Base-by-base conservation (phyloP, 441 rosid genomes). In the Erodium trifolium region DNA sequence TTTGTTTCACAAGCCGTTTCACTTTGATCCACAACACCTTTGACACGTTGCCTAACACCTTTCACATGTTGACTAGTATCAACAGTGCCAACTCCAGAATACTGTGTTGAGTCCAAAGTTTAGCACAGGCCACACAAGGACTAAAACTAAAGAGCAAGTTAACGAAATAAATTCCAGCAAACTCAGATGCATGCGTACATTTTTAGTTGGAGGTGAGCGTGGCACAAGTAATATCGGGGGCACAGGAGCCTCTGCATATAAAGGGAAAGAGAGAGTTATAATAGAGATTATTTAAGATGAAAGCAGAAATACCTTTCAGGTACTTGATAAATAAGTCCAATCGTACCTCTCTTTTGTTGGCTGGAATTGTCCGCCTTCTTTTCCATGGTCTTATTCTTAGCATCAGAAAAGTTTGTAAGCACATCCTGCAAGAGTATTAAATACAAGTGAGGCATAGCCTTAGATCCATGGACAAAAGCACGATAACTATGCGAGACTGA, bases 1-100 rank as follows among this genome's bases (percentile, higher is more conserved):
- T 80, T 82, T 74, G 79, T 66, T 78, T 94, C 97, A 77, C 99
- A 94, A 63, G 69, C 75, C 73, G 77, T 82, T 70, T 71, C 81
- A 77, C 71, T 79, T 72, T 80, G 88, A 75, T 82, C 87, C 71
- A 71, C 75, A 59, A 12, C 70, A 65, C 67, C 45, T 39, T 39
- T 39, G 45, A 4, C 45, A 4, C 45, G 45, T 39, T 5, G 9
- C 45, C 45, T 39, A 39, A 9, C 6, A 39, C 45, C 80, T 71
- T 70, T 77, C 39, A 11, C 67, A 63, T 64, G 17, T 71, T 77
- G 67, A 66, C 49, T 69, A 27, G 53, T 76, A 69, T 71, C 72
- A 39, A 31, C 11, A 14, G 71, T 71, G 69, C 39, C 73, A 64
- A 59, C 59, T 71, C 71, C 71, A 70, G 76, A 23, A 23, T 68